Evolutionary conservation across 352 stramenopile species (phyloP).

Genomic region (Elongisporangium undulatum): DNA sequence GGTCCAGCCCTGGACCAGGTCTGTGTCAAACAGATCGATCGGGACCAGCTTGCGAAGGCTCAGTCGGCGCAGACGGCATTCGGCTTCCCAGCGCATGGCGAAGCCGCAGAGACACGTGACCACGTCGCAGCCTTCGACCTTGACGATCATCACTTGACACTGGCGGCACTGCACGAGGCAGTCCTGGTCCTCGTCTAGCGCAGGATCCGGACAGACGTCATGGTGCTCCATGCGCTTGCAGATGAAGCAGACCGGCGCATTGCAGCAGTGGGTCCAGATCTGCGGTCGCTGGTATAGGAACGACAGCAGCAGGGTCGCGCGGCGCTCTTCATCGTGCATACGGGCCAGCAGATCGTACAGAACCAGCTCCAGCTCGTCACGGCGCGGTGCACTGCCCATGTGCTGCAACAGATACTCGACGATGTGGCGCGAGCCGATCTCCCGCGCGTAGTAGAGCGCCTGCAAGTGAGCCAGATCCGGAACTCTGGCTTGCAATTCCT

Average conservation of each 20-base stretch:
- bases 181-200: conserved; percentile 12
- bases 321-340: conserved; percentile 34
- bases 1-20: conserved; percentile 8
- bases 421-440: no score
- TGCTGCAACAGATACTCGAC: no score
- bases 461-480: no score
- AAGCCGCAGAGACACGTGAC: conserved; percentile 45
- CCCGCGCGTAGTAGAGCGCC: no score
- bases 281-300: conserved; percentile 23
- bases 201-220: conserved; percentile 10
- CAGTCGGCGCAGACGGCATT: conserved; percentile 11
- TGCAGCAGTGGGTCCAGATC: conserved; percentile 32
- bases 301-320: conserved; percentile 31
- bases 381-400: no score
- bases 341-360: conserved; percentile 8
- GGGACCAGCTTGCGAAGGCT: conserved; percentile 14
- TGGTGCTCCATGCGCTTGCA: conserved; percentile 46
- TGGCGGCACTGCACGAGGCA: conserved; percentile 34
- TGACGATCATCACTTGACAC: conserved; percentile 39
- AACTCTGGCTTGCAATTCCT: no score
- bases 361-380: conserved; percentile 6
- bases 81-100: conserved; percentile 30
- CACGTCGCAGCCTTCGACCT: conserved; percentile 44
- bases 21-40: conserved; percentile 23
- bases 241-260: conserved; percentile 35